A percentile compares a stretch with the other conserved stretches of the same genome.
Evolutionary conservation across 2,329 filamentous ascomycete genomes (phyloP).

Genomic region (Pyrenochaeta sp.): DNA sequence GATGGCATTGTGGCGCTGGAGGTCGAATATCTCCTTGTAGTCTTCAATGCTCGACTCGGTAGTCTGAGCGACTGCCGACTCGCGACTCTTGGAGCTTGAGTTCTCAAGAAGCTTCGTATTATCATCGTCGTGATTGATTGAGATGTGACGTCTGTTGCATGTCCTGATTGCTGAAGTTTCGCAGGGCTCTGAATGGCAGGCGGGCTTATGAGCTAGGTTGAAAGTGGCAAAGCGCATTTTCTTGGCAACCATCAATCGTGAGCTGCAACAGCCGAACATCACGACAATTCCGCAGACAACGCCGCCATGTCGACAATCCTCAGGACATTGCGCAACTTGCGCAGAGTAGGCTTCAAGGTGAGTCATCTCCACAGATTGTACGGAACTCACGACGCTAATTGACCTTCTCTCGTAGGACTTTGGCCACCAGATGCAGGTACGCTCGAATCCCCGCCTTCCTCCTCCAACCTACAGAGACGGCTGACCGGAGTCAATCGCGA

Average conservation of each 20-base stretch:
- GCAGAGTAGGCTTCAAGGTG: conserved; percentile 89
- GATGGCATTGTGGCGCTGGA: conserved; percentile 36
- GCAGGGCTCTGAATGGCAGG: conserved; percentile 26
- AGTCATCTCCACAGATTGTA: conserved; percentile 25
- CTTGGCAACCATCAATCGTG: conserved; percentile 38
- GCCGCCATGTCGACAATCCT: conserved; percentile 86
- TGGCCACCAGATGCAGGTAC: conserved; percentile 90
- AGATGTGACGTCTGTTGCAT: conserved; percentile 4
- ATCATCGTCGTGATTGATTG: conserved; percentile 43
- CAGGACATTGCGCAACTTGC: conserved; percentile 85
- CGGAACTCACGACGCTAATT: conserved; percentile 38
- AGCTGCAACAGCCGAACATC: conserved; percentile 26
- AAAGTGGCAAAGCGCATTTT: conserved; percentile 6
- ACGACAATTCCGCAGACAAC: conserved; percentile 25
- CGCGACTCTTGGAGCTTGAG: conserved; percentile 26
- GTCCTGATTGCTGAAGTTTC: conserved; percentile 31
- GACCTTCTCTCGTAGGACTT: conserved; percentile 69
- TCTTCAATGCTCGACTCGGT: conserved; percentile 20
- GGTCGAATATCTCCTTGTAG: conserved; percentile 44
- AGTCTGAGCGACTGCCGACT: conserved; percentile 24
- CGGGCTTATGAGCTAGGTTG: conserved; percentile 10
- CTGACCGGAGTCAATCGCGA: conserved; percentile 33
- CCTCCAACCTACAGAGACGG: conserved; percentile 21
- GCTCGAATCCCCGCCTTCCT: conserved; percentile 46
- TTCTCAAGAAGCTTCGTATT: conserved; percentile 39